These are phyloP conservation scores for Melampsora occidentalis DNA, from an alignment of 1,284 basidiomycete genomes.

Conservation along the genomic window DNA sequence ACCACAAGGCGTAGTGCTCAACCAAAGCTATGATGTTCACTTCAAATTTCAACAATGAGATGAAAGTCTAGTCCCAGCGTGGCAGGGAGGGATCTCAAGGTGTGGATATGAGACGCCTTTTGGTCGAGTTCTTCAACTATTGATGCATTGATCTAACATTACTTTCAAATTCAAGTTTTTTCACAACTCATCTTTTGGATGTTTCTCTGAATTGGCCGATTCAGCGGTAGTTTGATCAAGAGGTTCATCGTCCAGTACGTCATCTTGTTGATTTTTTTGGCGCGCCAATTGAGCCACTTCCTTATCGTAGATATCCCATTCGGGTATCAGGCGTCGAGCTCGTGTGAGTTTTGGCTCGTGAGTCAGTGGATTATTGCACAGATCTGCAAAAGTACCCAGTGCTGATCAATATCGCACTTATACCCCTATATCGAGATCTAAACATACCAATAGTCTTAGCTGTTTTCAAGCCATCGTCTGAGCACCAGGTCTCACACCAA, in stretches of 20 bases:
- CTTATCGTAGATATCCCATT: slow-evolving; percentile 88
- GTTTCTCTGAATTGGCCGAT: not conserved
- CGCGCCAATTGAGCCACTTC: slow-evolving; percentile 54
- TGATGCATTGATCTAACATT: no score
- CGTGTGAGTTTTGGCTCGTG: slow-evolving; percentile 84
- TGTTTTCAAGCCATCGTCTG: slow-evolving; percentile 72
- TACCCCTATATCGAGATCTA: not conserved
- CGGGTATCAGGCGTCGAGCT: slow-evolving; percentile 82
- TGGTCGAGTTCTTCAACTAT: no score
- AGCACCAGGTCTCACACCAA: slow-evolving; percentile 70
- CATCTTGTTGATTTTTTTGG: slow-evolving; percentile 46
- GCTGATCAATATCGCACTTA: slow-evolving; percentile 47
- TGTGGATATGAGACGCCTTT: no score
- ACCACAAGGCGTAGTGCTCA: no score
- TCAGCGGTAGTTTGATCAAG: not conserved
- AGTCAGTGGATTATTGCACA: slow-evolving; percentile 55
- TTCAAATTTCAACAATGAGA: no score
- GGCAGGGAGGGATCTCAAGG: no score
- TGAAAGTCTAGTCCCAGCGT: no score
- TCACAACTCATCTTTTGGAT: slow-evolving; percentile 7
- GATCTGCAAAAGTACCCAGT: slow-evolving; percentile 48
- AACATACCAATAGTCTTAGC: slow-evolving; percentile 82
- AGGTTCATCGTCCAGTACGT: not conserved
- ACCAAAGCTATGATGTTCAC: no score
- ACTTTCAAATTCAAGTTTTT: not conserved